Evolutionary conservation across 2,329 filamentous ascomycete genomes (phyloP).

Genomic region (Trichophyton schoenleinii): DNA sequence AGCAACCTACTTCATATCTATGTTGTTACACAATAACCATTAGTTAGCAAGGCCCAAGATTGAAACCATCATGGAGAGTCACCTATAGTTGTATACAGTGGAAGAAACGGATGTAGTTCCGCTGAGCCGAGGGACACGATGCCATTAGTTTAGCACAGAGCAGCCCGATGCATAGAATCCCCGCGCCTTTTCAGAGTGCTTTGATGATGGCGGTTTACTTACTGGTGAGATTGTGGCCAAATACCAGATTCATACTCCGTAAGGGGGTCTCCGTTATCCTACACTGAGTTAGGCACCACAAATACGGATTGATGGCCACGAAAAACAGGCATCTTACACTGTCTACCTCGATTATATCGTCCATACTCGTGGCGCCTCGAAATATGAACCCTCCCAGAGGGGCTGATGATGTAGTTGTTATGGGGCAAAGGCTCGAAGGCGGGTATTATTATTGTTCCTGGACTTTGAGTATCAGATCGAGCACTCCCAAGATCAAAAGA

Average conservation of each 20-base stretch:
- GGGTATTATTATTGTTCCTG: not conserved
- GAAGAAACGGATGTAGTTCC: conserved; percentile 10
- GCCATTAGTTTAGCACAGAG: not conserved
- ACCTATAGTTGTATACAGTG: conserved; percentile 11
- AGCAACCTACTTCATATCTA: not conserved
- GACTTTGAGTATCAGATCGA: not conserved
- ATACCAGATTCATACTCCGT: not conserved
- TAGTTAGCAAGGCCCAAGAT: not conserved
- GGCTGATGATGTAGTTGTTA: not conserved
- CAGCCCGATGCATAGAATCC: no score
- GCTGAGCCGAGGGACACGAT: not conserved
- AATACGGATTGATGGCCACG: not conserved
- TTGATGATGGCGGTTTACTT: not conserved
- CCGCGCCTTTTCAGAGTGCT: not conserved
- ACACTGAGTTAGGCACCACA: not conserved
- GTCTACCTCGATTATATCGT: not conserved
- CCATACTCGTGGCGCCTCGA: not conserved
- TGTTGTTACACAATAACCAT: not conserved
- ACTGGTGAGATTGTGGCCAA: not conserved
- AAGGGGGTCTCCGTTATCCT: not conserved
- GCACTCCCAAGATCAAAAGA: not conserved
- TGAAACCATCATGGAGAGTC: not conserved
- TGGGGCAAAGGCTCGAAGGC: not conserved
- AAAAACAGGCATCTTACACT: not conserved
- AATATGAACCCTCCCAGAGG: not conserved